Base-by-base conservation (phyloP, 805 yeast species). In the Priceomyces carsonii region DNA sequence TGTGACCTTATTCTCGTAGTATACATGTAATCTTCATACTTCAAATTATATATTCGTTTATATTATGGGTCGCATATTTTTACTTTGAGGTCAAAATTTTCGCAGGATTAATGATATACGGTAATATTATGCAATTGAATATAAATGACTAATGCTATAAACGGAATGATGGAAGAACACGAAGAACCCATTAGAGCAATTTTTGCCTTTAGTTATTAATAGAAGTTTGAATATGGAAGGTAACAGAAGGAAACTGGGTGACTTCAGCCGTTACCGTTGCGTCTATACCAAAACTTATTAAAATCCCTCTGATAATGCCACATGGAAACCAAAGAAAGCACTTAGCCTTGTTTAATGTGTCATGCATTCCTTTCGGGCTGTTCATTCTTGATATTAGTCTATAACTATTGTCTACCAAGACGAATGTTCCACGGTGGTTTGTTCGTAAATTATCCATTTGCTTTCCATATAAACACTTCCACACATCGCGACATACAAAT, bases 381-480 rank as follows among this genome's bases (percentile, higher is more conserved):
- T 68, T 60, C 71, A 83, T 73, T 31, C 73, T 65, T 22, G 62
- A 48, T 26, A 85, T 72, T 33, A 75, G 66, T 36, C 71, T 71
- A 63, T 82, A 83, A 35, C 63, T 63, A 54, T 74, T 77, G 55
- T 87, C 96, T 7, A 86, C 77, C 28, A 87, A 67, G 17, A 88
- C 91, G 57, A 79, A 86, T 0, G 90, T 85, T 5, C 93, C 85
- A 24, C 95, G 65, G 57, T 93, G 97, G 55, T 93, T 93, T 1
- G 99, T 93, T 42, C 95, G 76, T 39, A 93, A 69, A 47, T 88
- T 89, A 56, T 90, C 97, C 69, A 93, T 86, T 56, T 85, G 96
- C 59, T 89, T 91, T 24, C 80, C 78, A 61, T 79, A 88, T 18
- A 91, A 55, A 35, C 74, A 63, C 48, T 77, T 80, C 98, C 98